Conservation (phyloP, 163 green algal genomes). For the Trebouxia gelatinosa region DNA sequence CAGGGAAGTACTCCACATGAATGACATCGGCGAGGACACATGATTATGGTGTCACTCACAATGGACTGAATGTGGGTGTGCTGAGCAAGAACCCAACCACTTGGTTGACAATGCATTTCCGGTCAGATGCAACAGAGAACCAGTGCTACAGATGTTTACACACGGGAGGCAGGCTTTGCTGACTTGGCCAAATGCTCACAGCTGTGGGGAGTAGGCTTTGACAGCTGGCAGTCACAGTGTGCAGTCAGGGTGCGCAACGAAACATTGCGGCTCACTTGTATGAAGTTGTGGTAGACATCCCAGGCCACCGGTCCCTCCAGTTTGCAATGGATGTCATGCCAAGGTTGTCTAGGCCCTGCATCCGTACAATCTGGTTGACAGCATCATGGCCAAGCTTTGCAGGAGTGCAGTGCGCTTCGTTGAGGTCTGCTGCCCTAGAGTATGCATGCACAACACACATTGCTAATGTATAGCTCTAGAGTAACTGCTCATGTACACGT, state of each 20-base stretch:
- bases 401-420: too few species aligned
- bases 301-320: slow-evolving; percentile 51
- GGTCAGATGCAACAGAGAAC: not conserved
- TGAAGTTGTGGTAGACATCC: slow-evolving; percentile 60
- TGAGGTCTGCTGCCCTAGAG: too few species aligned
- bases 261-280: slow-evolving; percentile 45
- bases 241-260: slow-evolving; percentile 6
- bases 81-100: not conserved
- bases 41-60: not conserved
- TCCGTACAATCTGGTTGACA: not conserved
- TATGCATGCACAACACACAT: not conserved
- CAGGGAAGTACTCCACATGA: not conserved
- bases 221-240: too few species aligned
- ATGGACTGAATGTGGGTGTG: not conserved
- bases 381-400: too few species aligned
- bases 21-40: not conserved
- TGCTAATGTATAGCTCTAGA: not conserved
- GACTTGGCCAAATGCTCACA: not conserved
- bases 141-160: not conserved
- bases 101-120: not conserved
- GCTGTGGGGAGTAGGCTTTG: not conserved
- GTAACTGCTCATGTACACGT: too few species aligned
- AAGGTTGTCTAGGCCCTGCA: slow-evolving; percentile 50
- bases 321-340: slow-evolving; percentile 61
- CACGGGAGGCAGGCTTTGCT: not conserved